Evolutionary conservation across 108 stramenopile species (phyloP).

Genomic region (Parietichytrium sp.): DNA sequence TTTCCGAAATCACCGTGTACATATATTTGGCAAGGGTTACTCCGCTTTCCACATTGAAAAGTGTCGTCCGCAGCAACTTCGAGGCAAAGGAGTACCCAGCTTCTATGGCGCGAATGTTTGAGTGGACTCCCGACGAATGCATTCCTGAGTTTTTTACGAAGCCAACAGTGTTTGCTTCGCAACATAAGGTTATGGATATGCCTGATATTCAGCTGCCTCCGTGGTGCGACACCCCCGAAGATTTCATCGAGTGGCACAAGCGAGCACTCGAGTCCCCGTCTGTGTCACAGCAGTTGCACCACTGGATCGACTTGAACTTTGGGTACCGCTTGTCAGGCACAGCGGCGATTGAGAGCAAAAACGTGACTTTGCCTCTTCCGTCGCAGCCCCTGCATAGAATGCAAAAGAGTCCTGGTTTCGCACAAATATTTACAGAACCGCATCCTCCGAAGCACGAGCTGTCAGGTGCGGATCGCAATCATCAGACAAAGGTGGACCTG

Average conservation of each 20-base stretch:
- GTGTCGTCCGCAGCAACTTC: slow-evolving; percentile 63
- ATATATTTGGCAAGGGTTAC: slow-evolving; percentile 65
- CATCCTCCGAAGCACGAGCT: no score
- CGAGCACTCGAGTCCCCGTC: slow-evolving; percentile 54
- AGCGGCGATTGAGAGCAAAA: slow-evolving; percentile 63
- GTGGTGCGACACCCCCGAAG: slow-evolving; percentile 43
- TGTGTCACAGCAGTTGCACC: slow-evolving; percentile 61
- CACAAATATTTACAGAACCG: slow-evolving; percentile 8
- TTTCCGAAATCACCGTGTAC: slow-evolving; percentile 68
- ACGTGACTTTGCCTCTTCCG: slow-evolving; percentile 52
- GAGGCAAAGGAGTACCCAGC: slow-evolving; percentile 70
- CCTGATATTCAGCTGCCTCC: slow-evolving; percentile 51
- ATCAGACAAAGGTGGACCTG: no score
- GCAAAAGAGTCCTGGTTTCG: slow-evolving; percentile 15
- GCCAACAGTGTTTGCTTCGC: slow-evolving; percentile 56
- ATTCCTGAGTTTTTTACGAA: slow-evolving; percentile 68
- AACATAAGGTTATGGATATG: slow-evolving; percentile 54
- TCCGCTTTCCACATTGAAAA: slow-evolving; percentile 52
- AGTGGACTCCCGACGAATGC: slow-evolving; percentile 74
- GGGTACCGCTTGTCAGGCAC: slow-evolving; percentile 62
- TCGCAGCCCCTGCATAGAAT: not conserved
- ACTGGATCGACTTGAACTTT: slow-evolving; percentile 71
- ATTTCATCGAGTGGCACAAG: slow-evolving; percentile 43
- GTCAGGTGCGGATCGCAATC: no score
- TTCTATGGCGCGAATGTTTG: slow-evolving; percentile 61